Evolutionary conservation across 345 rosid species (phyloP).

Genomic region (Gossypium sturtianum): DNA sequence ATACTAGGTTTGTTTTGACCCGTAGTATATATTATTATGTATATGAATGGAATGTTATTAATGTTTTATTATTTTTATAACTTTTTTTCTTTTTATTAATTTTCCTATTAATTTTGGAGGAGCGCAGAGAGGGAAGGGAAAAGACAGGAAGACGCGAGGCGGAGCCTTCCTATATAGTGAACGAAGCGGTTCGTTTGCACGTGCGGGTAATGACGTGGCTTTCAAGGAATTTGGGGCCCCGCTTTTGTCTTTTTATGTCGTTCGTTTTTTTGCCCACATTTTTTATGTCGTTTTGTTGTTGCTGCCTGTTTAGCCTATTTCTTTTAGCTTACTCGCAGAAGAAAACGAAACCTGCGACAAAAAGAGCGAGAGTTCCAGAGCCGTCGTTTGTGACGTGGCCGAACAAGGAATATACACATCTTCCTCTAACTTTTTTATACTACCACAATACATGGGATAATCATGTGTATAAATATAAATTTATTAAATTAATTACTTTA

Average conservation of each 20-base stretch:
- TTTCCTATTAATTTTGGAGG: not conserved
- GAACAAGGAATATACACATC: not conserved
- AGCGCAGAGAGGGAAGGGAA: not conserved
- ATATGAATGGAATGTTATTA: slow-evolving; percentile 17
- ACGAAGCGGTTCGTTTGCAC: slow-evolving; percentile 8
- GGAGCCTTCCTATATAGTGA: slow-evolving; percentile 10
- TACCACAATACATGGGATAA: too few relatives aligned
- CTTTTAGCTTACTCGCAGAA: not conserved
- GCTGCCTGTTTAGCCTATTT: not conserved
- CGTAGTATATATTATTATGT: not conserved
- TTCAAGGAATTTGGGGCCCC: not conserved
- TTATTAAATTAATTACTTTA: too few relatives aligned
- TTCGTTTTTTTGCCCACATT: too few relatives aligned
- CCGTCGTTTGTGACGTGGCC: not conserved
- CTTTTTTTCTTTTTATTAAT: not conserved
- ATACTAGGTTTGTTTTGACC: slow-evolving; percentile 1
- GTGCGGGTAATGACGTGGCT: slow-evolving; percentile 29
- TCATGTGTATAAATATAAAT: not conserved
- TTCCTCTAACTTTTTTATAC: not conserved
- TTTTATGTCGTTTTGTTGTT: not conserved
- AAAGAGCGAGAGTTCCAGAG: not conserved
- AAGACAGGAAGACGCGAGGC: slow-evolving; percentile 1
- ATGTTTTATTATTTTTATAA: not conserved
- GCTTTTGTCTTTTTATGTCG: not conserved
- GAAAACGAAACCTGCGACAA: not conserved